phyloP scores from a whole-genome alignment of 257 asterid genomes.

The Solanum virginianum region DNA sequence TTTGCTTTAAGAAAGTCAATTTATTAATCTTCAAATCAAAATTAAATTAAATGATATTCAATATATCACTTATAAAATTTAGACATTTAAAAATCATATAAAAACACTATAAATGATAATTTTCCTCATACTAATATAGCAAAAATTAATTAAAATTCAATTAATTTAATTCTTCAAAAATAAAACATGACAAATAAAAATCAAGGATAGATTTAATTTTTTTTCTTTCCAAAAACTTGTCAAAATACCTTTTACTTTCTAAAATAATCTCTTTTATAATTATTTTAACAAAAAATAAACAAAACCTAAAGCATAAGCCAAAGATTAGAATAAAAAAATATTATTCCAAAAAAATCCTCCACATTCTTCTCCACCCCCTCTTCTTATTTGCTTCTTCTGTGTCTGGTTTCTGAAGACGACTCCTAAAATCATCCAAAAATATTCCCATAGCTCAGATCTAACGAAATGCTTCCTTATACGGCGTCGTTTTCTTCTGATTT shows the following conservation, averaged over 20 bases:
- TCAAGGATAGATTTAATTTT: too few relatives aligned
- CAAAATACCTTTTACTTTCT: fast-evolving
- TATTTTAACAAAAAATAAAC: background rate
- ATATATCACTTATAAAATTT: too few relatives aligned
- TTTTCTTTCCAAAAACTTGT: background rate
- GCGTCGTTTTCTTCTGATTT: slow-evolving; percentile 16
- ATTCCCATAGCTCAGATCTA: background rate
- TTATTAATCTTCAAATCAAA: too few relatives aligned
- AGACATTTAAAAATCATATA: too few relatives aligned
- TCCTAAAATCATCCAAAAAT: background rate
- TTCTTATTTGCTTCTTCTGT: background rate
- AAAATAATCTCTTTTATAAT: background rate
- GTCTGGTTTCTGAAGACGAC: background rate
- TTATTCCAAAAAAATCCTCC: slow-evolving; percentile 2
- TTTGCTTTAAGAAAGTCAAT: too few relatives aligned
- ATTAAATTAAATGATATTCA: too few relatives aligned
- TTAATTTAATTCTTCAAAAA: too few relatives aligned
- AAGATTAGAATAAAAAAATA: background rate
- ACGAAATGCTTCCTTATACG: background rate
- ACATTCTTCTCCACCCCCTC: background rate
- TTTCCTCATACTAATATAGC: too few relatives aligned
- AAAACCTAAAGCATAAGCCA: background rate
- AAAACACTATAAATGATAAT: too few relatives aligned
- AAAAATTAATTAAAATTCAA: too few relatives aligned
- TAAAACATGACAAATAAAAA: too few relatives aligned